Evolutionary conservation across 2,329 filamentous ascomycete species (phyloP), one percentile per base, ranked within the genome.

Genomic region (Fusarium cyanostomum): DNA sequence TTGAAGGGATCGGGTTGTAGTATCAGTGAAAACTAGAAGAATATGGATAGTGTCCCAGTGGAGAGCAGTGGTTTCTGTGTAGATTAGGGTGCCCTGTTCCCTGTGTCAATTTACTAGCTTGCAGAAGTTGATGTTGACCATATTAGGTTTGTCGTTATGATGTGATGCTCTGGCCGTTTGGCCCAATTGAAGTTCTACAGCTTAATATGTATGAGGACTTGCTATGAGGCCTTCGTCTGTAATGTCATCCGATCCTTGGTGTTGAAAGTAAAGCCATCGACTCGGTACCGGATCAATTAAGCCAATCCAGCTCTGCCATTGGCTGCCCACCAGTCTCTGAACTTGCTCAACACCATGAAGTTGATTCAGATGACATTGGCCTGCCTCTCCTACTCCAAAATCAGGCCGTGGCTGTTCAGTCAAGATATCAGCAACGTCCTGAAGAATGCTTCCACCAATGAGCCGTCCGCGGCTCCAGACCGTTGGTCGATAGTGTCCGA

Each of bases 51-150:
- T 62, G 43, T 59, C 65, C 59, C 16, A 46, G 59, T 4, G 65
- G 68, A 67, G 68, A 63, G 64, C 38, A 63, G 64, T 59, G 56
- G 64, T 58, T 68, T 69, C n/a, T 71, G 70, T 80, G 78, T 80
- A 81, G 78, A 80, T 75, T 78, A 80, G 70, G 71, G 71, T 72
- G 71, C 72, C 69, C 68, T 68, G 42, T 72, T 69, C 71, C 70
- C 66, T 75, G 71, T 75, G 71, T 77, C 68, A 72, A 75, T 73
- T 74, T 66, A 72, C 66, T 72, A 70, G 64, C 66, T 71, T 72
- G 64, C 70, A 65, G 62, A 69, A 69, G 59, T 68, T 65, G 64
- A 61, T 54, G 51, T 73, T 69, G 67, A 67, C 68, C 45, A 56
- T 52, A 58, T 54, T 28, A 43, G 33, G 44, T 45, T 21, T 12